Base-by-base conservation (phyloP, 441 rosid genomes). In the Populus hybrid region DNA sequence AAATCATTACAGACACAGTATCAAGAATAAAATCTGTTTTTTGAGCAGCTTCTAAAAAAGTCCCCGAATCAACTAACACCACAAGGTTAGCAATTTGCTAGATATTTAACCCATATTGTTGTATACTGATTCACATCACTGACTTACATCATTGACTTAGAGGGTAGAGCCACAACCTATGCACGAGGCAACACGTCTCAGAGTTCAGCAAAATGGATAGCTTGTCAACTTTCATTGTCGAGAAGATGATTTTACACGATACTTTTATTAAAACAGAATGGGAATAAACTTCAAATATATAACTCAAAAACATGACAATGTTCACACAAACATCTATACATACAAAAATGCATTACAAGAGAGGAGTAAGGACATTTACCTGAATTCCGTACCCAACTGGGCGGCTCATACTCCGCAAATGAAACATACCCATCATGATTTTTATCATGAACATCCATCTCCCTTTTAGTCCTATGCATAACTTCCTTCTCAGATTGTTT, bases 361-460 rank as follows among this genome's bases (percentile, higher is more conserved):
- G 50, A 2, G 6, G 28, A 38, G 72, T 4, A 66, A 76, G 69
- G 57, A 75, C 63, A 30, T 50, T 34, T 10, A 95, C 99, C 95
- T n/a, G 93, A 77, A 75, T 84, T 90, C 28, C 83, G 91, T 74
- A 87, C 97, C 97, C 99, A 95, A 79, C 87, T 87, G 2, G 99
- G 98, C 3, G 98, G 95, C 73, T 95, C 97, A 54, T 95, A 95
- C 86, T 95, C 97, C 4, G 90, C 81, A 73, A 88, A 95, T 0
- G 99, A 90, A 73, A 94, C 75, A 36, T 86, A 83, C 5, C 97
- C 95, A 82, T 94, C 97, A 69, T 84, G 89, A 85, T 95, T 95
- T 83, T 81, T 91, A 77, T 95, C 98, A 80, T 94, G 99, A 86
- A 87, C 85, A 70, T 92, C 97, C 97, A 95, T 80, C 75, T 94